A percentile compares a stretch with the other conserved stretches of the same genome.
Conservation (phyloP, 805 yeast genomes). For the Suhomyces emberorum region DNA sequence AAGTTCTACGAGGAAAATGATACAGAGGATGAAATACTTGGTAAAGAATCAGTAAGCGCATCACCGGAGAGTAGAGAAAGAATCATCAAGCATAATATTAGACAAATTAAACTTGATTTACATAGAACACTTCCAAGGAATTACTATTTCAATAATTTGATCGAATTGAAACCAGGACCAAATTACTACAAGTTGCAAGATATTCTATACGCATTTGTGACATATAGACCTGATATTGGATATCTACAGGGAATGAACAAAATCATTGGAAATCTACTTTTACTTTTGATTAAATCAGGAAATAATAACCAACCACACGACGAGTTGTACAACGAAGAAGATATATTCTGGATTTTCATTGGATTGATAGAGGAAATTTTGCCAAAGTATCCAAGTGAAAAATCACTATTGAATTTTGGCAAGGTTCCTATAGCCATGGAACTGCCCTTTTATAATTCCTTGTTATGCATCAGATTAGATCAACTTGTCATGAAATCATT, state of each 20-base stretch:
- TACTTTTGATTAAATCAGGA: conserved; percentile 14
- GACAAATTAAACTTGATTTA: conserved; percentile 52
- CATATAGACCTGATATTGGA: conserved; percentile 47
- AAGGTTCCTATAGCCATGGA: conserved; percentile 1
- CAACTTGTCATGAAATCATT: conserved; percentile 30
- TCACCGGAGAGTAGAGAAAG: background rate
- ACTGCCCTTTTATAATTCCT: conserved; percentile 13
- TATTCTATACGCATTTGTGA: conserved; percentile 48
- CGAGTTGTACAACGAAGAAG: conserved; percentile 37
- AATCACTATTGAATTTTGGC: no score
- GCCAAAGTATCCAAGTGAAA: conserved; percentile 32
- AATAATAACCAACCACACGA: background rate
- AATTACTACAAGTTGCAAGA: conserved; percentile 46
- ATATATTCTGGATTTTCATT: conserved; percentile 52
- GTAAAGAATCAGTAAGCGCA: background rate
- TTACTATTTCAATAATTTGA: conserved; percentile 41
- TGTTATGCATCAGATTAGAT: conserved; percentile 35
- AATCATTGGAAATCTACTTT: conserved; percentile 49
- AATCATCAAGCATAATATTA: conserved; percentile 23
- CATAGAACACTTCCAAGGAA: conserved; percentile 56
- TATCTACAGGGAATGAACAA: conserved; percentile 63
- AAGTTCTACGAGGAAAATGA: conserved; percentile 1
- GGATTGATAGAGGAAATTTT: conserved; percentile 47
- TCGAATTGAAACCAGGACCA: conserved; percentile 48
- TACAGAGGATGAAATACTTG: background rate